Percentiles rank a stretch among this genome's conserved stretches.
Evolutionary conservation across 2,329 filamentous ascomycete species (phyloP).

Genomic region (Aspergillus tubingensis): DNA sequence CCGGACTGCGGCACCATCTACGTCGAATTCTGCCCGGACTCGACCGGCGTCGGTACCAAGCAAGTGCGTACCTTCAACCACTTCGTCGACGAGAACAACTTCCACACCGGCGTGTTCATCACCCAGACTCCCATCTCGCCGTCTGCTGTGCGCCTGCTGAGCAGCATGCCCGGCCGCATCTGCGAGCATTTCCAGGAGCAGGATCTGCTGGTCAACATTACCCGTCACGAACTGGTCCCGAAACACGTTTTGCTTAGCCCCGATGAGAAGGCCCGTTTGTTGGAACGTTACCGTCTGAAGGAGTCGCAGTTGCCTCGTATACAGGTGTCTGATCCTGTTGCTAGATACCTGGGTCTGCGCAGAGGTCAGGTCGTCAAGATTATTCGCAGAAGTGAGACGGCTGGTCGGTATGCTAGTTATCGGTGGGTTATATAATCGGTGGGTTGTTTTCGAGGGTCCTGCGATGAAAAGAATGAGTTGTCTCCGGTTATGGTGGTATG

Average conservation of each 20-base stretch:
- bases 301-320: constrained; percentile 96
- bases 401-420: constrained; percentile 95
- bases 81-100: constrained; percentile 75
- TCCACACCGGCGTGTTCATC: constrained; percentile 88
- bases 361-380: constrained; percentile 98
- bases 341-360: constrained; percentile 85
- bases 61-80: constrained; percentile 89
- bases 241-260: constrained; percentile 86
- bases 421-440: constrained; percentile 59
- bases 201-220: constrained; percentile 96
- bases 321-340: constrained; percentile 86
- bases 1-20: constrained; percentile 84
- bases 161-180: constrained; percentile 72
- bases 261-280: constrained; percentile 82
- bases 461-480: too few species aligned
- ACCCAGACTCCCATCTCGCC: constrained; percentile 79
- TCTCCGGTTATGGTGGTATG: too few species aligned
- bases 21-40: constrained; percentile 84
- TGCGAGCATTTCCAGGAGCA: constrained; percentile 96
- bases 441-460: not conserved
- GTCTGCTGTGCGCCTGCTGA: constrained; percentile 83
- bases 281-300: constrained; percentile 91
- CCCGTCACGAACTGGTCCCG: constrained; percentile 93
- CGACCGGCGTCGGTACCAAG: constrained; percentile 76
- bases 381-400: constrained; percentile 91